phyloP scores from a whole-genome alignment of 73 alveolate genomes.

The Symbiodinium pilosum region DNA sequence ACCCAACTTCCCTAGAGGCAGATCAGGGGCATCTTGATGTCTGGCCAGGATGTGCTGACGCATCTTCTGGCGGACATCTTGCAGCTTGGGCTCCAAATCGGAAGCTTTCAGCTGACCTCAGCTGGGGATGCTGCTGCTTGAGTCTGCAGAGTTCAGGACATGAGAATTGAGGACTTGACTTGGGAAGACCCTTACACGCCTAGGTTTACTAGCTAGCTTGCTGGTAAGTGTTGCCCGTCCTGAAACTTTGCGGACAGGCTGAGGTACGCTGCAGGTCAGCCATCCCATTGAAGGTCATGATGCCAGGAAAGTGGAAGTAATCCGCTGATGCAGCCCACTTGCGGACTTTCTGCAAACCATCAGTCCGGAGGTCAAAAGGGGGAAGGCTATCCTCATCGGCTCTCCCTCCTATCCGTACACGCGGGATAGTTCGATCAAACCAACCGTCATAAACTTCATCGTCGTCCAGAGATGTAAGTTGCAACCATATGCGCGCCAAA shows the following conservation, averaged over 20 bases:
- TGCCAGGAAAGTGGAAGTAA: constrained; percentile 56
- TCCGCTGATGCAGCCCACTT: constrained; percentile 50
- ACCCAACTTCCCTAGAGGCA: not conserved
- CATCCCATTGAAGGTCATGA: constrained; percentile 21
- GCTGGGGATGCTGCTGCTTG: too few species aligned
- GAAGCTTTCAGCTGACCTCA: not conserved
- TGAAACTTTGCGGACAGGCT: not conserved
- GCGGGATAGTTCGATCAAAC: constrained; percentile 44
- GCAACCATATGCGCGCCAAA: constrained; percentile 44
- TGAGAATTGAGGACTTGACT: too few species aligned
- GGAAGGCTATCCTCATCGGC: not conserved
- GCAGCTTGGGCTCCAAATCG: not conserved
- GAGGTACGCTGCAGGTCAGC: constrained; percentile 2
- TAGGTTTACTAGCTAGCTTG: not conserved
- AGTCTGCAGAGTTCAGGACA: too few species aligned
- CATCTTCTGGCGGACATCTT: not conserved
- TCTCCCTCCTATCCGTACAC: not conserved
- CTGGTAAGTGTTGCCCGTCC: not conserved
- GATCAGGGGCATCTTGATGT: not conserved
- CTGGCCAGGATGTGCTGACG: not conserved
- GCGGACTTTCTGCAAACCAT: constrained; percentile 12
- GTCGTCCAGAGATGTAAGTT: not conserved
- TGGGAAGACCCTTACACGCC: not conserved
- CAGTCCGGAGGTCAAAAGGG: constrained; percentile 40
- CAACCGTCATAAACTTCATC: constrained; percentile 45